Conservation (phyloP, 208 protist genomes). For the Trypanosoma scelopori region DNA sequence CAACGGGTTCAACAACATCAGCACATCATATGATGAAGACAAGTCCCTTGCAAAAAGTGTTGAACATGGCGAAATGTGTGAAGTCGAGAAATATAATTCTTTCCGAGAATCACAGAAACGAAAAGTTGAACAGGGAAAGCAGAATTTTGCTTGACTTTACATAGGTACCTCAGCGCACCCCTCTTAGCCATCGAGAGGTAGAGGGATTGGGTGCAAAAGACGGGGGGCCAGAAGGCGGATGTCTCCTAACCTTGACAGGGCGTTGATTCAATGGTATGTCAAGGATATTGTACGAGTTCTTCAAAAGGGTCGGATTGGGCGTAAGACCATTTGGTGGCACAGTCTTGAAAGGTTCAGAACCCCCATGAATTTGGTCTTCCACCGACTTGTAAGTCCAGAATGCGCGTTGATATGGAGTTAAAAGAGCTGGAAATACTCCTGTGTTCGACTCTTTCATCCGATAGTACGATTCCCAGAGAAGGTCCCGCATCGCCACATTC, state of each 20-base stretch:
- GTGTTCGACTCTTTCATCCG: slow-evolving; percentile 28
- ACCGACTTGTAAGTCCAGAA: slow-evolving; percentile 24
- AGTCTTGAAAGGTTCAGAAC: neutral
- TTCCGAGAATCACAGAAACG: neutral
- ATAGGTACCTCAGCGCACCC: slow-evolving; percentile 5
- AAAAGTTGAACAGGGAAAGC: neutral
- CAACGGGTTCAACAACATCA: neutral
- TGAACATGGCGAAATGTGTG: neutral
- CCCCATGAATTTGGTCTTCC: neutral
- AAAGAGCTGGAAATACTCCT: slow-evolving; percentile 31
- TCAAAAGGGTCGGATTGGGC: neutral
- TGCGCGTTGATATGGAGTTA: slow-evolving; percentile 33
- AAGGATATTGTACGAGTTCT: neutral
- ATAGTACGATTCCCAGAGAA: slow-evolving; percentile 32
- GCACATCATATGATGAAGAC: neutral
- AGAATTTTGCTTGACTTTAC: neutral
- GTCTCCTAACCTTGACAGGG: slow-evolving; percentile 4
- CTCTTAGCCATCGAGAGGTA: slow-evolving; percentile 13
- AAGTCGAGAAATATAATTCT: neutral
- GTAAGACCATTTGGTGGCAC: neutral
- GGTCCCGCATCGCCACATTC: slow-evolving; percentile 8
- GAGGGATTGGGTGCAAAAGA: slow-evolving; percentile 22
- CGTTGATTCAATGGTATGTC: slow-evolving; percentile 7
- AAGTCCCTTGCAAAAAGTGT: neutral
- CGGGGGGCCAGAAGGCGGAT: slow-evolving; percentile 12